These are phyloP conservation scores for Globisporangium uncinulatum DNA, from an alignment of 352 stramenopile genomes.

Conservation along the genomic window DNA sequence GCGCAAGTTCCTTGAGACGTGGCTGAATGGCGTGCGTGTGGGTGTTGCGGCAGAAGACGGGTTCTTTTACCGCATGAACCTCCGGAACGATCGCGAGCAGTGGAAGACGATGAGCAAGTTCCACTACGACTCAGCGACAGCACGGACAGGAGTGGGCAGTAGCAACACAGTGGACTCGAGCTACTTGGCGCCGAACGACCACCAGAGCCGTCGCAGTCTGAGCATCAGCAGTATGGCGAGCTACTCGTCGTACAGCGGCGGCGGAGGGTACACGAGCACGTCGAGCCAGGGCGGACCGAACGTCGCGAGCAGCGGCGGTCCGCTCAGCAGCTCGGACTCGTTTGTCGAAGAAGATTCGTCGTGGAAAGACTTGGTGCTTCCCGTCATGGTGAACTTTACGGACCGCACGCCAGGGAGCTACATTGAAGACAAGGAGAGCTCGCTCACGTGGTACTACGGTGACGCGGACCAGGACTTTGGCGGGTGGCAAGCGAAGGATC, in stretches of 20 bases:
- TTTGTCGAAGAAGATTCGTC: conserved; percentile 59
- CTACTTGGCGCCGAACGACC: conserved; percentile 26
- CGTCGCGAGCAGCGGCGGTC: conserved; percentile 16
- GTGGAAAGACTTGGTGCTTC: conserved; percentile 77
- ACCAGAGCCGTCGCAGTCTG: conserved; percentile 21
- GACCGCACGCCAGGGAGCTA: conserved; percentile 73
- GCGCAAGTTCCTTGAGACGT: conserved; percentile 87
- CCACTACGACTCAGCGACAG: conserved; percentile 53
- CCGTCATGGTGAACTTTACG: conserved; percentile 73
- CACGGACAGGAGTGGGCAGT: conserved; percentile 24
- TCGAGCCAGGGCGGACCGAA: conserved; percentile 6
- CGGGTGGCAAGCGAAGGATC: conserved; percentile 85
- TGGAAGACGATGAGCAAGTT: conserved; percentile 87
- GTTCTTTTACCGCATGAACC: conserved; percentile 79
- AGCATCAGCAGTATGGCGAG: conserved; percentile 41
- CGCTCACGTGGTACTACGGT: conserved; percentile 84
- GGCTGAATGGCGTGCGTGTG: conserved; percentile 68
- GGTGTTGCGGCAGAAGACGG: conserved; percentile 72
- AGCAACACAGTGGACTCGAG: conserved; percentile 24
- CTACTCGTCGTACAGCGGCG: conserved; percentile 29
- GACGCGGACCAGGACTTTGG: conserved; percentile 85
- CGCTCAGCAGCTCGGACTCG: conserved; percentile 31
- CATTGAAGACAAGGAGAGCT: conserved; percentile 84
- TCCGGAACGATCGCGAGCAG: conserved; percentile 57
- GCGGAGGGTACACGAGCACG: conserved; percentile 14